A percentile compares a stretch with the other conserved stretches of the same genome.
These are phyloP conservation scores for Talaromyces liani DNA, from an alignment of 495 filamentous ascomycete species.

Conservation along the genomic window DNA sequence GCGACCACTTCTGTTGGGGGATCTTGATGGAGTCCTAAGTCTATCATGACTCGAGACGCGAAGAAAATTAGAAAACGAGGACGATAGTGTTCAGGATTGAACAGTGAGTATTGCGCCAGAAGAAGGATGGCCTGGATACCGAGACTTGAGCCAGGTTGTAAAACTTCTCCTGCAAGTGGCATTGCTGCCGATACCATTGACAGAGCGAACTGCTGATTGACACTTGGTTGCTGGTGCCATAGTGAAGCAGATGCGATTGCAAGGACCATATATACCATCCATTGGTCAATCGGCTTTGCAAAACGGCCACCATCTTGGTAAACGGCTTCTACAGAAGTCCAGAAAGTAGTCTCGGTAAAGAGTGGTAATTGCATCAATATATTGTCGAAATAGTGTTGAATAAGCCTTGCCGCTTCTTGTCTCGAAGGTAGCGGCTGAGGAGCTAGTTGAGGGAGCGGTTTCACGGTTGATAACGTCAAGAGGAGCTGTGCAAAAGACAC, in stretches of 20 bases:
- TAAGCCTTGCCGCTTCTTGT: constrained; percentile 52
- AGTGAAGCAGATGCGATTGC: constrained; percentile 68
- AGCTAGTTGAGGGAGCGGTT: constrained; percentile 49
- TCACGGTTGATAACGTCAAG: constrained; percentile 62
- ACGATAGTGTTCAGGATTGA: constrained; percentile 83
- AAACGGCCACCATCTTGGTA: constrained; percentile 57
- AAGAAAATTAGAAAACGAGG: constrained; percentile 87
- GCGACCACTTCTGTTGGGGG: constrained; percentile 57
- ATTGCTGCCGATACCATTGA: constrained; percentile 63
- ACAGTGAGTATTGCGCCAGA: constrained; percentile 77
- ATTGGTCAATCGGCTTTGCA: constrained; percentile 68
- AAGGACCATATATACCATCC: constrained; percentile 81
- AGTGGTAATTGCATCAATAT: constrained; percentile 73
- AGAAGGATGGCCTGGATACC: constrained; percentile 81
- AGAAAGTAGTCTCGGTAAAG: constrained; percentile 67
- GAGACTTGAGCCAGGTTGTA: constrained; percentile 71
- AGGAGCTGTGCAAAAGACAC: constrained; percentile 84
- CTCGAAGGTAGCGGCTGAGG: constrained; percentile 56
- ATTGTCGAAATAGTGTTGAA: constrained; percentile 78
- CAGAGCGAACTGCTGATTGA: constrained; percentile 54
- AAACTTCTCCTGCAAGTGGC: constrained; percentile 66
- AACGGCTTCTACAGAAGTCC: constrained; percentile 67
- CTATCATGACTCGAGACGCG: constrained; percentile 73
- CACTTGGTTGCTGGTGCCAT: constrained; percentile 60
- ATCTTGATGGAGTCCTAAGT: constrained; percentile 86